Evolutionary conservation across 805 yeast species (phyloP).

Genomic region (Tetrapisispora iriomotensis): DNA sequence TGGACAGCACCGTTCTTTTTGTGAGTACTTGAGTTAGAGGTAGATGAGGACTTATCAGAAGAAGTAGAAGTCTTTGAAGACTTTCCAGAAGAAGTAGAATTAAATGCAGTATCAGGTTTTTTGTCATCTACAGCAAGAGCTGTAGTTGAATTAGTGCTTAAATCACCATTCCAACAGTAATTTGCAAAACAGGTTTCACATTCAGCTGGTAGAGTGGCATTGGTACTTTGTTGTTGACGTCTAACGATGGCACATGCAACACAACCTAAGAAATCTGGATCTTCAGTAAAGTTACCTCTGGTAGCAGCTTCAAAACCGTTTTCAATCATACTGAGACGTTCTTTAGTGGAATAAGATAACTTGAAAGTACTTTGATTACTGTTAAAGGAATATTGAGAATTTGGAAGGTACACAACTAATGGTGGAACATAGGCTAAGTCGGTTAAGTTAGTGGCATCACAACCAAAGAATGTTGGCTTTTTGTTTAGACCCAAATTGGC

Average conservation of each 20-base stretch:
- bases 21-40: conserved; percentile 1
- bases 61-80: conserved; percentile 2
- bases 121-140: conserved; percentile 1
- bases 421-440: conserved; percentile 52
- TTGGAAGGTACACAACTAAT: conserved; percentile 68
- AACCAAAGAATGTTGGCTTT: conserved; percentile 75
- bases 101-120: background rate
- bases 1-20: conserved; percentile 1
- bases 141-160: conserved; percentile 21
- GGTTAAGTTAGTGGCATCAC: conserved; percentile 57
- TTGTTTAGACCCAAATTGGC: conserved; percentile 50
- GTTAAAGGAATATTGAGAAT: conserved; percentile 52
- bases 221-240: conserved; percentile 64
- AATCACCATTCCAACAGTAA: conserved; percentile 57
- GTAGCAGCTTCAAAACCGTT: conserved; percentile 73
- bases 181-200: conserved; percentile 61
- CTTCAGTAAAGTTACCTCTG: conserved; percentile 56
- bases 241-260: conserved; percentile 76
- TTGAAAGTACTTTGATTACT: conserved; percentile 69
- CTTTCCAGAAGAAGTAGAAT: background rate
- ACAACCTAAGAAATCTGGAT: conserved; percentile 62
- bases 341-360: conserved; percentile 49
- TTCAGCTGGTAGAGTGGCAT: conserved; percentile 50
- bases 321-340: conserved; percentile 48
- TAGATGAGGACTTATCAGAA: background rate